Base-by-base conservation (phyloP, 208 protist species). In the Crithidia acanthocephali region DNA sequence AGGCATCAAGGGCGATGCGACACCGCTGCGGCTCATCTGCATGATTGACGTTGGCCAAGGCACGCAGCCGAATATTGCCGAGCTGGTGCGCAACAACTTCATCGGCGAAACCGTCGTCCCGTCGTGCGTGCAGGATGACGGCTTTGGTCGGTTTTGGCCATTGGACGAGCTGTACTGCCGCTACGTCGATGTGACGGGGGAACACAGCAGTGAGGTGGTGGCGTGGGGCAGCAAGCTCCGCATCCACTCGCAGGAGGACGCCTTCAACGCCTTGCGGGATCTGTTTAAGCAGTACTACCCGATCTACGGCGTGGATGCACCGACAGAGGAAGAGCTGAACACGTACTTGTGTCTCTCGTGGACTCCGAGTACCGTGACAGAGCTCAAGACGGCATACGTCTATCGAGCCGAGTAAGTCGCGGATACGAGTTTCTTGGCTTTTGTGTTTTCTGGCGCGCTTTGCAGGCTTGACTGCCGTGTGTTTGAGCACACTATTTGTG, bases 41-140 rank as follows among this genome's bases (percentile, higher is more conserved):
- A 88, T 93, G 58, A 91, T 97, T 35, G 92, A 97, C 61, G 58
- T 97, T 22, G 92, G 89, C 1, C 92, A 97, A 58, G 92, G 92
- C 16, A 86, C 86, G 51, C 88, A 94, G 70, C 89, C 89, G 0
- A 69, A 79, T 28, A 73, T 91, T 16, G 47, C 50, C 25, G 72
- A 82, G 51, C 80, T 97, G 25, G 80, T 76, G 2, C 59, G 77
- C 30, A 73, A 79, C 25, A 59, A 56, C 5, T 80, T 81, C 56
- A 95, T 97, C 82, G 92, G 92, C 22, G 78, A 93, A 62, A 89
- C 84, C 0, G 70, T 94, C 44, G 79, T 95, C 9, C 84, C 90
- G 9, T 95, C 92, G 15, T 94, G 89, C 57, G 59, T 97, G 23
- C 68, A 87, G 63, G 92, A 97, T 47, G 92, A 97, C 75, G 90